Evolutionary conservation across 2,329 filamentous ascomycete genomes (phyloP).

Genomic region (Aspergillus melleus): DNA sequence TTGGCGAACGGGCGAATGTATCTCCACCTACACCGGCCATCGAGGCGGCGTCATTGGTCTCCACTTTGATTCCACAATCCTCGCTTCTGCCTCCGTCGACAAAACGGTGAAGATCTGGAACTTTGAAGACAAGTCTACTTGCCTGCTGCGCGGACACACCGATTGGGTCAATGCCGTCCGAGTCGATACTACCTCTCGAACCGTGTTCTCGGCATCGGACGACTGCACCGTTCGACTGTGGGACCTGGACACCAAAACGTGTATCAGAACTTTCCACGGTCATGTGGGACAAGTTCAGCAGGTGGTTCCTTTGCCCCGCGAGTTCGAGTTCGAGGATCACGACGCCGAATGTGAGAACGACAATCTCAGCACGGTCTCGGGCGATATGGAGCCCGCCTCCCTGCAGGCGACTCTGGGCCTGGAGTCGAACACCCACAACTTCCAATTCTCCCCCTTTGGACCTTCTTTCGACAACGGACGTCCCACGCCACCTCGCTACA

Average conservation of each 20-base stretch:
- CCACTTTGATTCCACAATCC: conserved; percentile 79
- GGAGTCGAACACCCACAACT: conserved; percentile 22
- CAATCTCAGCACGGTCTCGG: conserved; percentile 42
- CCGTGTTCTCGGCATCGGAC: conserved; percentile 89
- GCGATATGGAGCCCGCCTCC: conserved; percentile 27
- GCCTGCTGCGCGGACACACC: conserved; percentile 75
- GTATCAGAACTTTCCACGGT: conserved; percentile 75
- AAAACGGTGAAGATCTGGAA: conserved; percentile 91
- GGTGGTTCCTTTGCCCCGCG: conserved; percentile 76
- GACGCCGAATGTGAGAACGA: conserved; percentile 59
- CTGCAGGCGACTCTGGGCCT: conserved; percentile 27
- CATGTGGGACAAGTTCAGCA: conserved; percentile 97
- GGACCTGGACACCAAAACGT: conserved; percentile 82
- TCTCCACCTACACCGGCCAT: conserved; percentile 79
- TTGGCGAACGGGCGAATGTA: conserved; percentile 84
- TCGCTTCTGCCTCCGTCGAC: conserved; percentile 89
- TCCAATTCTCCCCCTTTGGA: conserved; percentile 59
- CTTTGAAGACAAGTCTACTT: conserved; percentile 79
- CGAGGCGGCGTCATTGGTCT: conserved; percentile 80
- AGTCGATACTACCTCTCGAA: conserved; percentile 77
- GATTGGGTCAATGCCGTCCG: conserved; percentile 98
- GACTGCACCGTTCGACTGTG: conserved; percentile 89
- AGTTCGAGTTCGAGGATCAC: conserved; percentile 84
- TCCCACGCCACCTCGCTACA: conserved; percentile 79
- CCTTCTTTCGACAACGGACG: conserved; percentile 64